phyloP scores from a whole-genome alignment of 352 stramenopile species.

The Phytopythium ostracodes region DNA sequence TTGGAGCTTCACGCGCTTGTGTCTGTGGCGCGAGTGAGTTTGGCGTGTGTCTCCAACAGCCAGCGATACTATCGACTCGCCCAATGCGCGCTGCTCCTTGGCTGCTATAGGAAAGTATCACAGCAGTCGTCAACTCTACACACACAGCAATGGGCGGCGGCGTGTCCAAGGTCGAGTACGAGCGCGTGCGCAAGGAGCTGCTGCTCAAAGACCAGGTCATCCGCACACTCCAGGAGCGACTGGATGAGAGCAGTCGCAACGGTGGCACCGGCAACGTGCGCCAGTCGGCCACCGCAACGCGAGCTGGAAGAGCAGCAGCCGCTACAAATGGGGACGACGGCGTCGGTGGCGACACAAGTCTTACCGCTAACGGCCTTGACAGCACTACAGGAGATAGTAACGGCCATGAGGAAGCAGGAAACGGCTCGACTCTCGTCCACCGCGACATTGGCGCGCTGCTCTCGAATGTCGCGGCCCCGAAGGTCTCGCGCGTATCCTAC shows the following conservation, averaged over 20 bases:
- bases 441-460: slow-evolving; percentile 2
- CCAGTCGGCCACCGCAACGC: background rate
- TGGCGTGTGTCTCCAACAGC: background rate
- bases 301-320: background rate
- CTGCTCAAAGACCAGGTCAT: slow-evolving; percentile 74
- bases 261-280: background rate
- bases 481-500: slow-evolving; percentile 20
- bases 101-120: background rate
- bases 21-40: background rate
- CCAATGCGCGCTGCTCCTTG: background rate
- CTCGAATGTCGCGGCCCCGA: background rate
- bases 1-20: background rate
- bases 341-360: background rate
- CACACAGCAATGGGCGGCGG: slow-evolving; percentile 49
- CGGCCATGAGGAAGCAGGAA: background rate
- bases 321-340: background rate
- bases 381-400: background rate
- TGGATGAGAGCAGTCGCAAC: slow-evolving; percentile 26
- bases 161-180: slow-evolving; percentile 71
- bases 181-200: slow-evolving; percentile 65
- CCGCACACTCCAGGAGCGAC: slow-evolving; percentile 47
- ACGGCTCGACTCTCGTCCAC: background rate
- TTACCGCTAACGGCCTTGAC: background rate
- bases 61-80: background rate
- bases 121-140: background rate